Conservation (phyloP, 495 filamentous ascomycete genomes). For the Xylaria cubensis region DNA sequence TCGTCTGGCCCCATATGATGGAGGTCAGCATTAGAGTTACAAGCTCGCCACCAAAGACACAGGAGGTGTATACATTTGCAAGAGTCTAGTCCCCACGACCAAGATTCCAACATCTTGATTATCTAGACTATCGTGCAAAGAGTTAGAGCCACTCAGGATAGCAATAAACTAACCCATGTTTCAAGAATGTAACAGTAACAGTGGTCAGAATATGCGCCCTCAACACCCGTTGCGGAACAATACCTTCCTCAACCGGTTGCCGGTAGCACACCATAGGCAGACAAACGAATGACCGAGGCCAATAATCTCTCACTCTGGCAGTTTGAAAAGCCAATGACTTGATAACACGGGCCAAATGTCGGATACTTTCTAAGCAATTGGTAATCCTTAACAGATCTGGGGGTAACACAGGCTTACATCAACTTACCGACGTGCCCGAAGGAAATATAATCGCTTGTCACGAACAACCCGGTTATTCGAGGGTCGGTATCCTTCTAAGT, state of each 20-base stretch:
- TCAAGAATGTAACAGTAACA: background rate
- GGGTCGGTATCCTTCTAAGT: background rate
- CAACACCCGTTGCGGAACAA: background rate
- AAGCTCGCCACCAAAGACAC: background rate
- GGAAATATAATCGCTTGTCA: background rate
- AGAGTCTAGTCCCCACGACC: background rate
- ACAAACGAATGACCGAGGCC: background rate
- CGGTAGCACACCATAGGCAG: background rate
- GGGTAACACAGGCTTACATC: background rate
- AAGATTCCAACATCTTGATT: background rate
- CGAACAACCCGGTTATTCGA: background rate
- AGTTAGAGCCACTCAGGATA: background rate
- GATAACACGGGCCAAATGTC: background rate
- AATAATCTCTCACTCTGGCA: background rate
- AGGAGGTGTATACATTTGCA: background rate
- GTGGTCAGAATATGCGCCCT: background rate
- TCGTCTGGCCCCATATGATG: background rate
- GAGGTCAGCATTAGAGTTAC: conserved; percentile 1
- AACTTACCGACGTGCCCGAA: background rate
- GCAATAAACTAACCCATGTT: background rate
- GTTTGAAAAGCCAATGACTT: background rate
- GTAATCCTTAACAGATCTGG: background rate
- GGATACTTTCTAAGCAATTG: background rate
- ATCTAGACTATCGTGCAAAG: background rate
- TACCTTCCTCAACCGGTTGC: background rate